These are phyloP conservation scores for Jamesozyma piceae DNA, from an alignment of 805 yeast genomes.

Conservation along the genomic window DNA sequence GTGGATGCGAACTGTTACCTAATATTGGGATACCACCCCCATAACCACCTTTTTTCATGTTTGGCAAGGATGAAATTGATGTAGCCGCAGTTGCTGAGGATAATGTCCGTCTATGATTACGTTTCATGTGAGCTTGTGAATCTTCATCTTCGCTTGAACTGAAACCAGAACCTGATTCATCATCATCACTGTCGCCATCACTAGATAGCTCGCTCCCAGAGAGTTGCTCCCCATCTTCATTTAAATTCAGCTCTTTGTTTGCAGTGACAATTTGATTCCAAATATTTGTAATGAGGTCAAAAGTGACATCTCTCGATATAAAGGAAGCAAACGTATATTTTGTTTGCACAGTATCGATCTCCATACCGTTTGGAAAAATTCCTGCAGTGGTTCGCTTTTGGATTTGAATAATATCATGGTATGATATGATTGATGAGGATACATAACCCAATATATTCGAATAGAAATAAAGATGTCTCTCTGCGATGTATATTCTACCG, in stretches of 20 bases:
- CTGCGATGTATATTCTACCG: conserved; percentile 53
- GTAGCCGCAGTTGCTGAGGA: neutral
- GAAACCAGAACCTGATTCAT: conserved; percentile 3
- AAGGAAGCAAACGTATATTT: conserved; percentile 59
- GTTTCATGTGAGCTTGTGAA: too few relatives aligned
- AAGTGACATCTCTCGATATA: conserved; percentile 46
- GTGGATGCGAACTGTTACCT: too few relatives aligned
- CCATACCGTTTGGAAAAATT: conserved; percentile 61
- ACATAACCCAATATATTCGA: conserved; percentile 62
- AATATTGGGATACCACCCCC: conserved; percentile 35
- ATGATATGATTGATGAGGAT: conserved; percentile 47
- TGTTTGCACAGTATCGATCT: conserved; percentile 52
- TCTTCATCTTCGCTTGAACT: conserved; percentile 16
- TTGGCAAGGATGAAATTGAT: neutral
- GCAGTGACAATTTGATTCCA: conserved; percentile 43
- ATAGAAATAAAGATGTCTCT: conserved; percentile 49
- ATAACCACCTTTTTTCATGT: neutral
- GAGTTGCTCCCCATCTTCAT: neutral
- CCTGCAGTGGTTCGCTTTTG: conserved; percentile 60
- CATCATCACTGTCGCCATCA: conserved; percentile 1
- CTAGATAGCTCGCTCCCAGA: conserved; percentile 17
- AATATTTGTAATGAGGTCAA: conserved; percentile 44
- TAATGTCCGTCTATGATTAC: neutral
- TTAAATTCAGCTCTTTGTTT: neutral
- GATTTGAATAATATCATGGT: conserved; percentile 52